phyloP scores from a whole-genome alignment of 2,329 filamentous ascomycete genomes.

The Rasamsonia emersonii region DNA sequence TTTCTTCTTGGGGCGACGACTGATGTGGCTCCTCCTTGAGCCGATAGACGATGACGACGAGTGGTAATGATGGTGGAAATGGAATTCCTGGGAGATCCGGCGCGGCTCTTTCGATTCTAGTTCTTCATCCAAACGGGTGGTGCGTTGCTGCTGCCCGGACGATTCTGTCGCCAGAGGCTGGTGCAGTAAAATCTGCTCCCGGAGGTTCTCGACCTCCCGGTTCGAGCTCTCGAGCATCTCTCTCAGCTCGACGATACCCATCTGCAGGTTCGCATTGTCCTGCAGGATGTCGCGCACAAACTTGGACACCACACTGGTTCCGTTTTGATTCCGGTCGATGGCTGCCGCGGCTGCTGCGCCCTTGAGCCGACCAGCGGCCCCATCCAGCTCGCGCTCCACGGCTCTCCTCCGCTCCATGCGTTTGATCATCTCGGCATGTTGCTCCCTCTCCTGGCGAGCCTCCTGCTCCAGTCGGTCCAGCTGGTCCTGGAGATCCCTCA shows the following conservation, averaged over 20 bases:
- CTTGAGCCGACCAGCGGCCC: constrained; percentile 71
- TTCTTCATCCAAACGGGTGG: constrained; percentile 61
- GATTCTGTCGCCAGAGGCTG: constrained; percentile 50
- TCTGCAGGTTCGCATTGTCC: constrained; percentile 88
- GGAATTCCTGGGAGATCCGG: constrained; percentile 62
- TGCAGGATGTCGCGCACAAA: constrained; percentile 93
- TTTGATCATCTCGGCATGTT: constrained; percentile 69
- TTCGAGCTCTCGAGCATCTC: constrained; percentile 89
- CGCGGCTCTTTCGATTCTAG: constrained; percentile 47
- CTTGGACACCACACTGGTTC: constrained; percentile 71
- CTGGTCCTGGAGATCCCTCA: constrained; percentile 74
- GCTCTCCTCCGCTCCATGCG: constrained; percentile 77
- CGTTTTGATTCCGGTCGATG: constrained; percentile 49
- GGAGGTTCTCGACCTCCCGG: constrained; percentile 79
- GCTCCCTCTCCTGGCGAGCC: constrained; percentile 66
- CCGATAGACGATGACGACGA: constrained; percentile 45
- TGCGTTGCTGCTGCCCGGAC: constrained; percentile 19
- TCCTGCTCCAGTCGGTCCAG: constrained; percentile 83
- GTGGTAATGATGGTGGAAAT: constrained; percentile 94
- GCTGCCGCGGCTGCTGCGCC: constrained; percentile 66
- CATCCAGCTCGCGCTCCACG: constrained; percentile 73
- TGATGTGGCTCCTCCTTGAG: constrained; percentile 38
- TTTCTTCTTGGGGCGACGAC: constrained; percentile 62
- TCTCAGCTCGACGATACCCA: constrained; percentile 81
- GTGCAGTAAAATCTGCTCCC: constrained; percentile 72